Evolutionary conservation across 441 rosid genomes (phyloP), one percentile per base, ranked within the genome.

Genomic region (Erysimum cheiri): DNA sequence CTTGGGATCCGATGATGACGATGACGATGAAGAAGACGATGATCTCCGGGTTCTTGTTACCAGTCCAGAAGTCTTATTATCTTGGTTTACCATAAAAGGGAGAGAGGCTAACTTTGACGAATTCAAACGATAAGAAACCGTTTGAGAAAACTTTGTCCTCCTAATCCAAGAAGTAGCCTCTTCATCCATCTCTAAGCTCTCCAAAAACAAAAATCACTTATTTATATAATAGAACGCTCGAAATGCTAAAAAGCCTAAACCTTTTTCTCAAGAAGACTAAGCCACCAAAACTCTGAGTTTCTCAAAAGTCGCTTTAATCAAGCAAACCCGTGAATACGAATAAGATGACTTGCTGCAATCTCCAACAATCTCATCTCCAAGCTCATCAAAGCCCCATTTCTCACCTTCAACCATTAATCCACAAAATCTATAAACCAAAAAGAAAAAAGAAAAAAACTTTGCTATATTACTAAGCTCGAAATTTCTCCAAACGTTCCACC

Each of bases 81-180:
- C 84, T 28, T 79, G 65, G 57, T 66, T 84, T 31, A 84, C 64
- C 22, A 44, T 41, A 14, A 92, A 58, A 35, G 90, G 78, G 36
- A 81, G 67, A 54, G 86, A 76, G 40, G 71, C 75, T 78, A 87
- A 74, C 74, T 72, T 82, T 26, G 96, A 84, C 9, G 89, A 69
- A 68, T 88, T 91, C 39, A 90, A 58, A 66, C 98, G 87, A 62
- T 92, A 87, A 65, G 85, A 92, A 73, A 92, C 83, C 2, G 97
- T 95, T 19, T 88, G 97, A 29, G 99, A 95, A 74, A 82, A 95
- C 29, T 88, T 95, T 1, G 99, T 64, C 81, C 99, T 84, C 85
- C 99, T 83, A 58, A 95, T 78, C 99, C 99, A 95, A 46, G 99
- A 95, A 78, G 60, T 62, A 63, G 79, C 80, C 12, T 85, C 93